phyloP scores from a whole-genome alignment of 805 yeast genomes.

The Barnettozyma pratensis region DNA sequence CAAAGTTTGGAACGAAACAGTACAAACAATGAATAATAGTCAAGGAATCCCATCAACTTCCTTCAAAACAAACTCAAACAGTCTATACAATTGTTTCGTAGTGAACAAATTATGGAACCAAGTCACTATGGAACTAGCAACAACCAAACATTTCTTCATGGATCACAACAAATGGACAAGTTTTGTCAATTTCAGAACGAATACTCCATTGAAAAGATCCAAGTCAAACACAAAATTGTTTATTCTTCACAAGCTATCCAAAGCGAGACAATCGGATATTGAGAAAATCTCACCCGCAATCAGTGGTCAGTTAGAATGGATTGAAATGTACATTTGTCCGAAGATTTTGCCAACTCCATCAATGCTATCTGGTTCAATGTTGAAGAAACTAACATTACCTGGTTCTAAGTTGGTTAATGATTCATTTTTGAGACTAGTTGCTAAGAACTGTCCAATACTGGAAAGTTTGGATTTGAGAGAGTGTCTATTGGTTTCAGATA shows the following conservation, averaged over 20 bases:
- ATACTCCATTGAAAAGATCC: conserved; percentile 13
- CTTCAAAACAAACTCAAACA: conserved; percentile 13
- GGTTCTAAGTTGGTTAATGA: conserved; percentile 67
- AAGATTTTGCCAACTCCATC: conserved; percentile 49
- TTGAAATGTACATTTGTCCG: conserved; percentile 85
- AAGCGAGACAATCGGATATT: conserved; percentile 48
- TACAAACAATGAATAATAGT: conserved; percentile 7
- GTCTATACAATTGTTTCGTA: conserved; percentile 54
- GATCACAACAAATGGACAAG: conserved; percentile 39
- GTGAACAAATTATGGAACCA: conserved; percentile 67
- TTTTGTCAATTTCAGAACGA: conserved; percentile 25
- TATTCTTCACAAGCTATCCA: conserved; percentile 61
- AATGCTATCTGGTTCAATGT: conserved; percentile 37
- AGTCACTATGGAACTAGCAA: conserved; percentile 49
- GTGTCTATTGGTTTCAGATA: conserved; percentile 72
- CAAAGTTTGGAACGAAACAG: conserved; percentile 36
- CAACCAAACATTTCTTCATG: conserved; percentile 51
- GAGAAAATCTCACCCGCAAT: conserved; percentile 40
- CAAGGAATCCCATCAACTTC: conserved; percentile 20
- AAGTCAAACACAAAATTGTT: conserved; percentile 38
- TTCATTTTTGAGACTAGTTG: conserved; percentile 44
- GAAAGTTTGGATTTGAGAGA: conserved; percentile 74
- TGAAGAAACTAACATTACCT: conserved; percentile 51
- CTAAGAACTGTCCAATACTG: conserved; percentile 52
- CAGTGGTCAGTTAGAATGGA: conserved; percentile 52